These are phyloP conservation scores for Lenwebbia sp. DNA, from an alignment of 345 rosid species.

Conservation along the genomic window DNA sequence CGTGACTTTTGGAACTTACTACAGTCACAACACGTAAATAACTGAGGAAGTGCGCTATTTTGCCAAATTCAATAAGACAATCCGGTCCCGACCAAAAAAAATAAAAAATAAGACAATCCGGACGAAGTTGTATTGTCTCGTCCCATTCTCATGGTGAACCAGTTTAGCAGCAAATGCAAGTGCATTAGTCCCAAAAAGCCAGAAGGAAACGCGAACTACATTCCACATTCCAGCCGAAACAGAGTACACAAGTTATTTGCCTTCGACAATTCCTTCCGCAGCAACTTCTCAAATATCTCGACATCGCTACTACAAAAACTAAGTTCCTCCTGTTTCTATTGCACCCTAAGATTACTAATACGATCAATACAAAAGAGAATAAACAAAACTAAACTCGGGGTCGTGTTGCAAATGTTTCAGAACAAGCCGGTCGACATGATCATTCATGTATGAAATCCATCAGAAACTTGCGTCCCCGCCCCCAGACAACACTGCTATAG, in stretches of 20 bases:
- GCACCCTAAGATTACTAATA: neutral
- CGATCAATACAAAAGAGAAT: neutral
- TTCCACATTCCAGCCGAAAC: neutral
- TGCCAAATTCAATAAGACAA: too few relatives aligned
- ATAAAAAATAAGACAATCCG: too few relatives aligned
- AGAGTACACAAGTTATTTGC: too few relatives aligned
- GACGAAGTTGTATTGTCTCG: too few relatives aligned
- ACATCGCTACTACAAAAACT: neutral
- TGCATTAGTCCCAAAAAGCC: neutral
- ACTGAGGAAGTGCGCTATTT: too few relatives aligned
- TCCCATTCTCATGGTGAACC: too few relatives aligned
- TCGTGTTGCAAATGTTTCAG: neutral
- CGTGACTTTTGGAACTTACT: too few relatives aligned
- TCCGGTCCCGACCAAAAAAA: too few relatives aligned
- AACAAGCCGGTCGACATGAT: neutral
- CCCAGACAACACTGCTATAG: slow-evolving; percentile 8
- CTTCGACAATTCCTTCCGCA: too few relatives aligned
- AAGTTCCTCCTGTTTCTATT: neutral
- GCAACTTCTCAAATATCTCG: neutral
- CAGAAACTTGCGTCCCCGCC: neutral
- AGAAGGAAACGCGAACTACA: neutral
- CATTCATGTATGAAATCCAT: neutral
- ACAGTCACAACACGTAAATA: too few relatives aligned
- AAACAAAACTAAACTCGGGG: neutral
- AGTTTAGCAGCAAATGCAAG: neutral